Evolutionary conservation across 1,284 basidiomycete genomes (phyloP).

Genomic region (Cryptococcus sp.): DNA sequence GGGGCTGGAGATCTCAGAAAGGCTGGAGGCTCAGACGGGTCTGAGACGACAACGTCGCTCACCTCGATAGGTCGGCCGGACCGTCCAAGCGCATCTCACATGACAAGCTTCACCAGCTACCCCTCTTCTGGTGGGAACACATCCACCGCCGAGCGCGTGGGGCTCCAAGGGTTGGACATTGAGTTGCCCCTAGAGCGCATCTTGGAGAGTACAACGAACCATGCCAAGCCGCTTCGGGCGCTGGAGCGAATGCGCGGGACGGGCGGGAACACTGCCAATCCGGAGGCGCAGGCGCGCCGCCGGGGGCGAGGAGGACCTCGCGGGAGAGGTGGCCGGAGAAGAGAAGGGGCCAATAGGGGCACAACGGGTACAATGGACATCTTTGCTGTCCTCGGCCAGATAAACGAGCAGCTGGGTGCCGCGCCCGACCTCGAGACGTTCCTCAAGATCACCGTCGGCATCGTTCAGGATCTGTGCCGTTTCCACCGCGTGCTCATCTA

Average conservation of each 20-base stretch:
- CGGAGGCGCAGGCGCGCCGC: conserved; percentile 12
- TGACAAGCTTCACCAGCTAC: too few species aligned
- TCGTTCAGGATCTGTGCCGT: conserved; percentile 77
- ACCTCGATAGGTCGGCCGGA: too few species aligned
- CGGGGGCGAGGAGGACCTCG: conserved; percentile 2
- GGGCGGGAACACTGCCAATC: conserved; percentile 30
- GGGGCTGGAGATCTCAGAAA: too few species aligned
- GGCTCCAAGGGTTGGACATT: conserved; percentile 40
- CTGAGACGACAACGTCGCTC: too few species aligned
- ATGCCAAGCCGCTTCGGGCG: conserved; percentile 69
- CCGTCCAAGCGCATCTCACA: too few species aligned
- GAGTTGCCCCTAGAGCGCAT: conserved; percentile 61
- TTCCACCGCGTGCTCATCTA: conserved; percentile 88
- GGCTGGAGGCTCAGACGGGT: too few species aligned
- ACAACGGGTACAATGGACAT: conserved; percentile 67
- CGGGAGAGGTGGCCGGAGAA: conserved; percentile 7
- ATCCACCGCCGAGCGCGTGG: conserved; percentile 19
- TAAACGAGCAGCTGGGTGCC: conserved; percentile 76
- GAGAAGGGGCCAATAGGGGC: conserved; percentile 1
- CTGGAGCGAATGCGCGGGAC: conserved; percentile 65
- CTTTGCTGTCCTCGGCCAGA: conserved; percentile 74
- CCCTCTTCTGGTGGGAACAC: too few species aligned
- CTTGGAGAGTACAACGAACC: conserved; percentile 68
- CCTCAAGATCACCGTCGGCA: conserved; percentile 72
- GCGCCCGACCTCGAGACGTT: conserved; percentile 69